Base-by-base conservation (phyloP, 2,329 filamentous ascomycete species). In the Aspergillus udagawae region DNA sequence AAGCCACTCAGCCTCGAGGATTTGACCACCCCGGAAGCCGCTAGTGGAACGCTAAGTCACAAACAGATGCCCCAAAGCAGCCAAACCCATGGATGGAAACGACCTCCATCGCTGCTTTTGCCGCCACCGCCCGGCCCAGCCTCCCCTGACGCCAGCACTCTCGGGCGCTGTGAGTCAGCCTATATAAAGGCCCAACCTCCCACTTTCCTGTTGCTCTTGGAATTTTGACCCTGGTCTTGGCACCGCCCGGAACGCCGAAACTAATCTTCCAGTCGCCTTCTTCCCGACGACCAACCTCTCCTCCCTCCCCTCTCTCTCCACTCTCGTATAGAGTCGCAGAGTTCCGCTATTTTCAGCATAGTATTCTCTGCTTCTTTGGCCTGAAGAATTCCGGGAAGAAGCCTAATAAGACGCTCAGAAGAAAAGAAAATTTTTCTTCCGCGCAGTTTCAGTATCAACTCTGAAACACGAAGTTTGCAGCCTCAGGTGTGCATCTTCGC, bases 141-240 rank as follows among this genome's bases (percentile, higher is more conserved):
- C 69, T 68, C 70, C 71, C 72, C 68, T 71, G 70, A 71, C 62
- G 63, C 54, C 66, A 65, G 61, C 62, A 53, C 41, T 52, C 54
- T 62, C 61, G 58, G 62, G 55, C 58, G 60, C 64, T 61, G 63
- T 72, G 67, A 70, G 58, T 72, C 71, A 70, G 65, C 66, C 69
- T 75, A 75, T 75, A 74, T 72, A 75, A 75, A 69, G 71, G 63
- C 62, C 66, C 69, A 70, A 66, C 69, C 71, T 72, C 72, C 73
- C 73, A 67, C 70, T 65, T 70, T 64, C 63, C 59, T 48, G 55
- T 52, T 55, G 53, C 59, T 61, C 57, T 63, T 66, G 63, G 63
- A 66, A 66, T 69, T 71, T 68, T 64, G 67, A 61, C 70, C 62
- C 66, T 70, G 72, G 71, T 75, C 72, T 75, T 75, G 73, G 73